Percentiles rank a stretch among this genome's conserved stretches.
These are phyloP conservation scores for Blastobotrys parvus DNA, from an alignment of 805 yeast genomes.

Conservation along the genomic window DNA sequence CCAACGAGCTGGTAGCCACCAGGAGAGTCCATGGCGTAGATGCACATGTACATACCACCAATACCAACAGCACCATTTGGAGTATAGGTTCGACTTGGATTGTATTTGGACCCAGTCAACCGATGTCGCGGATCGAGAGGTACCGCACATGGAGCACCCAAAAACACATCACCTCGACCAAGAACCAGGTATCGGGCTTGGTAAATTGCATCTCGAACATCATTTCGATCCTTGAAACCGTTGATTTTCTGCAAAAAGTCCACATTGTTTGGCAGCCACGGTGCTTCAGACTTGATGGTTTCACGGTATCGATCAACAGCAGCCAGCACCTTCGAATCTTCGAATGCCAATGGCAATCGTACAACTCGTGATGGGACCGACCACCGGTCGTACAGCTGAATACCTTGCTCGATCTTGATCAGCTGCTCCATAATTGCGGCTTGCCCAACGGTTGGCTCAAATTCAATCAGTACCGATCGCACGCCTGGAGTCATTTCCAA, in stretches of 20 bases:
- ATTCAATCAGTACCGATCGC: slow-evolving; percentile 86
- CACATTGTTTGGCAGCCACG: slow-evolving; percentile 97
- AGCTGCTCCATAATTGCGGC: slow-evolving; percentile 51
- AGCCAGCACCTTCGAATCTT: slow-evolving; percentile 78
- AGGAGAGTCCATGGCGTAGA: slow-evolving; percentile 95
- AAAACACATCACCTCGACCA: slow-evolving; percentile 94
- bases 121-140: slow-evolving; percentile 96
- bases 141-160: slow-evolving; percentile 98
- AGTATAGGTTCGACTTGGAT: slow-evolving; percentile 92
- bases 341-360: slow-evolving; percentile 92
- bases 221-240: slow-evolving; percentile 58
- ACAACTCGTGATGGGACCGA: slow-evolving; percentile 72
- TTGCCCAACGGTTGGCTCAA: slow-evolving; percentile 38
- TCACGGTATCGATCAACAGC: slow-evolving; percentile 89
- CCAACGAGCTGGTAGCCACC: slow-evolving; percentile 98
- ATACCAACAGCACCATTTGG: slow-evolving; percentile 97
- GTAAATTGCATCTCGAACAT: slow-evolving; percentile 77
- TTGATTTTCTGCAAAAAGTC: slow-evolving; percentile 90
- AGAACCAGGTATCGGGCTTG: slow-evolving; percentile 84
- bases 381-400: slow-evolving; percentile 74
- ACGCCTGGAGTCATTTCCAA: slow-evolving; percentile 98
- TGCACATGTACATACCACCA: slow-evolving; percentile 99
- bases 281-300: slow-evolving; percentile 87
- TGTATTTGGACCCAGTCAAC: slow-evolving; percentile 85
- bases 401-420: slow-evolving; percentile 66